These are phyloP conservation scores for Hanseniaspora nectarophila DNA, from an alignment of 805 yeast genomes.

Conservation along the genomic window DNA sequence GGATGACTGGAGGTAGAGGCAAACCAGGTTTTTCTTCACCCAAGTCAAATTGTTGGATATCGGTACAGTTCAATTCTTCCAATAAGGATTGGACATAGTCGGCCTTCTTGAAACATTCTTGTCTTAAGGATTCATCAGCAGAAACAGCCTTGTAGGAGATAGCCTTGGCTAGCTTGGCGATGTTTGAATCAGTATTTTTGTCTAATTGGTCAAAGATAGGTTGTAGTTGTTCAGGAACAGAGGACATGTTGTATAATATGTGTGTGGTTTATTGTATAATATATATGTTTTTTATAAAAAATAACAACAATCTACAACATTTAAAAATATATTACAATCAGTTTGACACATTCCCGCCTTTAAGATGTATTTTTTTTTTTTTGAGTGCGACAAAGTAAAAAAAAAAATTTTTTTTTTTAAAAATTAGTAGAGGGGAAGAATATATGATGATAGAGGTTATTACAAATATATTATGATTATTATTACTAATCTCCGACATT, in stretches of 20 bases:
- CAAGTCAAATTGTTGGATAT: constrained; percentile 66
- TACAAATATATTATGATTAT: too few relatives aligned
- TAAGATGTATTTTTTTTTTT: too few relatives aligned
- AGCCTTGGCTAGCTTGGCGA: constrained; percentile 64
- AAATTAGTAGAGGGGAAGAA: too few relatives aligned
- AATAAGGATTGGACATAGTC: constrained; percentile 64
- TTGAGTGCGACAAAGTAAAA: too few relatives aligned
- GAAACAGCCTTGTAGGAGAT: constrained; percentile 92
- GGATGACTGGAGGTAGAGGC: constrained; percentile 86
- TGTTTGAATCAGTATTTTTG: constrained; percentile 62
- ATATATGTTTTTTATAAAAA: too few relatives aligned
- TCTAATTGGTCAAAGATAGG: constrained; percentile 46
- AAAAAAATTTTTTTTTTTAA: too few relatives aligned
- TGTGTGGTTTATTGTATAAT: too few relatives aligned
- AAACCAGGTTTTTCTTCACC: constrained; percentile 83
- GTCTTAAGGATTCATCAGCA: constrained; percentile 77
- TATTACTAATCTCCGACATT: too few relatives aligned
- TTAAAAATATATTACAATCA: too few relatives aligned
- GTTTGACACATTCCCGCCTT: too few relatives aligned
- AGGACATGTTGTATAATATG: constrained; percentile 12
- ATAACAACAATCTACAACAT: too few relatives aligned
- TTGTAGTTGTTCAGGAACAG: constrained; percentile 5
- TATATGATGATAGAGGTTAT: too few relatives aligned
- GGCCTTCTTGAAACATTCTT: constrained; percentile 82
- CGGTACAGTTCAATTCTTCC: constrained; percentile 61